Evolutionary conservation across 768 basidiomycete species (phyloP).

Genomic region (Strobilomyces confusus): DNA sequence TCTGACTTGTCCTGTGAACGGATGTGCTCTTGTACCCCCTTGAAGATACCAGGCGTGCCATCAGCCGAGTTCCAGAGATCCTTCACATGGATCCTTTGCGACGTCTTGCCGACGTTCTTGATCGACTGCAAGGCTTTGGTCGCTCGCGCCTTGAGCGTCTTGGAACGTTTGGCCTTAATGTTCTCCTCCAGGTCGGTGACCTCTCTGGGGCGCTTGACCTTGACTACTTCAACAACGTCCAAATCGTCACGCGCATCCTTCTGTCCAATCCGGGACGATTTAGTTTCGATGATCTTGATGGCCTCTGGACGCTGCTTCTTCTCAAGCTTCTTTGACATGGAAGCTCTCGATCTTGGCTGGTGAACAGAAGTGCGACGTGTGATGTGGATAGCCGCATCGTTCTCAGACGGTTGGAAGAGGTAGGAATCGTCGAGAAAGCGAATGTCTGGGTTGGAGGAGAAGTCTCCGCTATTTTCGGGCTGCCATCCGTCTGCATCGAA

Average conservation of each 20-base stretch:
- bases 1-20: constrained; percentile 11
- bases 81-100: constrained; percentile 37
- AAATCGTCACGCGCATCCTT: constrained; percentile 42
- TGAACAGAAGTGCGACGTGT: constrained; percentile 4
- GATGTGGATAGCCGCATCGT: not conserved
- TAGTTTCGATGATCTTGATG: constrained; percentile 22
- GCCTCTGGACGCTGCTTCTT: constrained; percentile 30
- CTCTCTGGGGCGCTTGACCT: constrained; percentile 42
- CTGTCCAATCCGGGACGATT: constrained; percentile 11
- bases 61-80: constrained; percentile 34
- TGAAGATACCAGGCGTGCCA: constrained; percentile 25
- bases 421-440: constrained; percentile 34
- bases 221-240: constrained; percentile 59
- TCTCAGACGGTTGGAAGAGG: constrained; percentile 13
- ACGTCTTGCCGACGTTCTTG: constrained; percentile 38
- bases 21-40: constrained; percentile 21
- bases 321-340: constrained; percentile 23
- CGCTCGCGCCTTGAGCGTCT: constrained; percentile 44
- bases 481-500: constrained; percentile 48
- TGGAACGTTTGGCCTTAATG: constrained; percentile 30
- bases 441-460: constrained; percentile 25
- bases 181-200: constrained; percentile 23
- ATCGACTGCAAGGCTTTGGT: constrained; percentile 45
- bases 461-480: constrained; percentile 17
- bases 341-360: constrained; percentile 7